Evolutionary conservation across 2,329 filamentous ascomycete genomes (phyloP).

Genomic region (Penicillium sp.): DNA sequence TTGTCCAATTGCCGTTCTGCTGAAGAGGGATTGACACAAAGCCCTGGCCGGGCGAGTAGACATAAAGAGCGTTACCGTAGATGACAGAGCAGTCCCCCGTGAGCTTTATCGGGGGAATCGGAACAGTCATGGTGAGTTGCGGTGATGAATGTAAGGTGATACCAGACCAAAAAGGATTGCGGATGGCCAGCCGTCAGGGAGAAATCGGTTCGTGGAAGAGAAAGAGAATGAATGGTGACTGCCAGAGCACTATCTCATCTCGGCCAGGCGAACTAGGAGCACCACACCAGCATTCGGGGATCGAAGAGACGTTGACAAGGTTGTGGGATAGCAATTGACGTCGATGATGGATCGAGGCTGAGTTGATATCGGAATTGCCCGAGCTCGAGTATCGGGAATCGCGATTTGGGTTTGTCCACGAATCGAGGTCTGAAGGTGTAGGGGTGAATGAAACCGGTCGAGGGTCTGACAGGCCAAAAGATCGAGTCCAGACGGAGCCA

Average conservation of each 20-base stretch:
- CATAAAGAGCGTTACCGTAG: constrained; percentile 76
- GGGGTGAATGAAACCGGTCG: not conserved
- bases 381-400: not conserved
- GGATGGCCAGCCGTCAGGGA: constrained; percentile 26
- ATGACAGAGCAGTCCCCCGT: constrained; percentile 77
- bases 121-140: constrained; percentile 59
- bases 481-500: not conserved
- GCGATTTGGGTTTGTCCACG: not conserved
- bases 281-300: constrained; percentile 2
- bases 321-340: not conserved
- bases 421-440: not conserved
- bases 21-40: constrained; percentile 70
- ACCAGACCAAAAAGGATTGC: constrained; percentile 29
- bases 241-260: constrained; percentile 38
- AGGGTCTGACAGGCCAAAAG: not conserved
- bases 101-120: constrained; percentile 64
- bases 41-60: constrained; percentile 63
- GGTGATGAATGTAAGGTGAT: constrained; percentile 17
- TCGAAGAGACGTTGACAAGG: not conserved
- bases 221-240: constrained; percentile 28
- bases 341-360: not conserved
- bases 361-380: constrained; percentile 1
- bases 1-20: constrained; percentile 66
- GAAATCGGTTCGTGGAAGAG: constrained; percentile 15
- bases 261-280: constrained; percentile 2